phyloP scores from a whole-genome alignment of 1,284 basidiomycete genomes.

The Tetrapyrgos nigripes region DNA sequence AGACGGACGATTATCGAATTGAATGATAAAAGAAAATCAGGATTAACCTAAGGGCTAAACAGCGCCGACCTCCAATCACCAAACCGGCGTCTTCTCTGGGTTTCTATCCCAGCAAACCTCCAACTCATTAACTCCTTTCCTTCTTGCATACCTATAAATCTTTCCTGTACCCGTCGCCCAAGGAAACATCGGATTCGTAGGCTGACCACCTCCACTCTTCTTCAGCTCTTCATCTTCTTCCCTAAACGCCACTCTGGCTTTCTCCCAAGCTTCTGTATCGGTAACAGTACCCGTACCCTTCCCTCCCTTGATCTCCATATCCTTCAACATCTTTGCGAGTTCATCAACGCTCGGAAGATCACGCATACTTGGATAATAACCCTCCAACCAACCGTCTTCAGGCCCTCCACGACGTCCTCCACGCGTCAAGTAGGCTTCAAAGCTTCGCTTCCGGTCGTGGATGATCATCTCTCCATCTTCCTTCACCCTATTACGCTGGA shows the following conservation, averaged over 20 bases:
- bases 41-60: no score
- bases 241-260: constrained; percentile 21
- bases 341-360: no score
- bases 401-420: not conserved
- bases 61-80: no score
- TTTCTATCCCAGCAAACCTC: constrained; percentile 31
- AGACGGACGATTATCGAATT: no score
- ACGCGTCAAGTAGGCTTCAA: constrained; percentile 35
- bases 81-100: constrained; percentile 1
- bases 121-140: constrained; percentile 31
- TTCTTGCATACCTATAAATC: constrained; percentile 39
- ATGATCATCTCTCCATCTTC: constrained; percentile 36
- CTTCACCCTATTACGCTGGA: constrained; percentile 35
- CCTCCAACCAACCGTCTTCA: no score
- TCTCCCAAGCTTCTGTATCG: constrained; percentile 24
- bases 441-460: constrained; percentile 47
- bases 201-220: no score
- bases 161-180: constrained; percentile 15
- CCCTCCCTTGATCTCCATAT: no score
- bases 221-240: constrained; percentile 20
- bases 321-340: no score
- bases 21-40: no score
- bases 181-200: no score
- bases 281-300: not conserved
- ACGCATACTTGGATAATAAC: no score